phyloP scores from a whole-genome alignment of 306 rosid species.

The Cicer cuneatum region DNA sequence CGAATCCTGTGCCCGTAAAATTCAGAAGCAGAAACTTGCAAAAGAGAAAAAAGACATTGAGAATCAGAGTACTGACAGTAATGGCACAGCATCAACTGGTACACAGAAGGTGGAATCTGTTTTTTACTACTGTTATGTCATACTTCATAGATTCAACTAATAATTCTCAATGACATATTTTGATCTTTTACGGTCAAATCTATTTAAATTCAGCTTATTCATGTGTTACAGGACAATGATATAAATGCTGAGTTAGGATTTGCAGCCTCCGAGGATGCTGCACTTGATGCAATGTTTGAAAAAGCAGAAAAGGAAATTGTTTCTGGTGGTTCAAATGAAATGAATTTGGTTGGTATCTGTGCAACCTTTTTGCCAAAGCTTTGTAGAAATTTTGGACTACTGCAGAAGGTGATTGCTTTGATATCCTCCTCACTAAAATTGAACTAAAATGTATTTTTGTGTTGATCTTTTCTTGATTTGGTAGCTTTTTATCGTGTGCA shows the following conservation, averaged over 20 bases:
- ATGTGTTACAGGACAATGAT: constrained; percentile 67
- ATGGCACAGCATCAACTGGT: constrained; percentile 51
- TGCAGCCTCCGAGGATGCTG: constrained; percentile 94
- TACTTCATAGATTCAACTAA: constrained; percentile 29
- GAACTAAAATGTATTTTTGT: constrained; percentile 30
- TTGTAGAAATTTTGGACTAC: constrained; percentile 80
- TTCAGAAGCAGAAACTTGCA: constrained; percentile 74
- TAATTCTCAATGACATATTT: constrained; percentile 11
- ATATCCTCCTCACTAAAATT: constrained; percentile 12
- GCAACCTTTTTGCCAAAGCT: constrained; percentile 83
- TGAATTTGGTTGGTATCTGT: constrained; percentile 78
- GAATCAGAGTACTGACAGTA: constrained; percentile 53
- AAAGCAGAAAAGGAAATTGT: constrained; percentile 91
- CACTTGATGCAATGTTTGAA: constrained; percentile 80
- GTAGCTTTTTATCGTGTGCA: constrained; percentile 2
- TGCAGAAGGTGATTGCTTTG: constrained; percentile 78
- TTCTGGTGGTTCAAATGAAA: constrained; percentile 64
- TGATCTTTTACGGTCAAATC: constrained; percentile 29
- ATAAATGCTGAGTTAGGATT: constrained; percentile 89
- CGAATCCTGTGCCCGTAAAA: constrained; percentile 84
- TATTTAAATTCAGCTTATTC: constrained; percentile 11
- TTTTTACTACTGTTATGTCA: constrained; percentile 7
- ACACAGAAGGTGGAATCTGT: constrained; percentile 62
- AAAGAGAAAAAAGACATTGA: constrained; percentile 61
- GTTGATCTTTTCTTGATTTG: constrained; percentile 17